Evolutionary conservation across 768 basidiomycete species (phyloP).

Genomic region (Hypholoma sublateritium): DNA sequence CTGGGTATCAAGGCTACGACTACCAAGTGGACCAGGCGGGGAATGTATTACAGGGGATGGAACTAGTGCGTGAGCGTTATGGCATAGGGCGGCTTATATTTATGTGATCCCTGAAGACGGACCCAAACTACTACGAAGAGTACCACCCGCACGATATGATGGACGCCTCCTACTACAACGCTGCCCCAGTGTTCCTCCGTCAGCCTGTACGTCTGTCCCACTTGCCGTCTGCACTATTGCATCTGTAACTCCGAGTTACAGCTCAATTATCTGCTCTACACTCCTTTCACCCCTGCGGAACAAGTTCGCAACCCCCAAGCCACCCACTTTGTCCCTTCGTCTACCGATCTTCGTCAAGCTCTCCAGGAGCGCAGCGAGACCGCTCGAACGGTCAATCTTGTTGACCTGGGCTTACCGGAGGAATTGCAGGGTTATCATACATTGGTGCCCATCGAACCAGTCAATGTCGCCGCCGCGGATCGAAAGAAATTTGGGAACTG

Average conservation of each 20-base stretch:
- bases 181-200: constrained; percentile 50
- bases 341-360: constrained; percentile 40
- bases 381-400: constrained; percentile 48
- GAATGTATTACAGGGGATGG: constrained; percentile 16
- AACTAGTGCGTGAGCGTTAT: constrained; percentile 14
- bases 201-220: constrained; percentile 55
- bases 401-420: constrained; percentile 67
- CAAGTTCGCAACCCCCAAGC: constrained; percentile 44
- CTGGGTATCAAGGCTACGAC: constrained; percentile 17
- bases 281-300: constrained; percentile 58
- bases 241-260: constrained; percentile 27
- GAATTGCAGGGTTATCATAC: constrained; percentile 92
- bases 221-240: background rate
- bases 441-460: constrained; percentile 74
- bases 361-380: constrained; percentile 64
- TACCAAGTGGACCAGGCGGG: constrained; percentile 17
- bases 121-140: constrained; percentile 23
- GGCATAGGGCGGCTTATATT: background rate
- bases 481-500: constrained; percentile 82
- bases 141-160: constrained; percentile 32
- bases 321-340: constrained; percentile 70
- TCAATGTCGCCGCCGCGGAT: constrained; percentile 39
- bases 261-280: constrained; percentile 95
- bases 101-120: constrained; percentile 9
- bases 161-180: constrained; percentile 40